These are phyloP conservation scores for Holtermanniella nyarrowii DNA, from an alignment of 768 basidiomycete genomes.

Conservation along the genomic window DNA sequence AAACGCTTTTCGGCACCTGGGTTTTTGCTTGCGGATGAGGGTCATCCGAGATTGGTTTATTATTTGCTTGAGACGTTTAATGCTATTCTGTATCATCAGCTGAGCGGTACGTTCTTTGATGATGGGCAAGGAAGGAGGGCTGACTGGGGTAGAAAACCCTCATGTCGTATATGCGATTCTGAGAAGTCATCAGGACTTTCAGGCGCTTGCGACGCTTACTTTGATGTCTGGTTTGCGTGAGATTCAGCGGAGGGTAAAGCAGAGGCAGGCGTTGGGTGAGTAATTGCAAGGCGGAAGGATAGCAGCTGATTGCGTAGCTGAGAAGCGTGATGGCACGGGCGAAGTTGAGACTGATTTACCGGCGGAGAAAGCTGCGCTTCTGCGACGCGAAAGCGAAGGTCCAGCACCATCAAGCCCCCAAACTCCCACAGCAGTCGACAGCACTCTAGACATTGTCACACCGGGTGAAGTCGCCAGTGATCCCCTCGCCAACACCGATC, in stretches of 20 bases:
- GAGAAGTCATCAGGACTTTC: slow-evolving; percentile 71
- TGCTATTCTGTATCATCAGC: slow-evolving; percentile 63
- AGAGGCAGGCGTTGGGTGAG: slow-evolving; percentile 37
- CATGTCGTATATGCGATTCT: slow-evolving; percentile 79
- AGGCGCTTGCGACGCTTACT: slow-evolving; percentile 85
- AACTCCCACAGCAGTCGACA: not conserved
- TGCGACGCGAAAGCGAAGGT: slow-evolving; percentile 16
- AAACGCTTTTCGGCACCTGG: slow-evolving; percentile 80
- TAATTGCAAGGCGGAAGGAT: slow-evolving; percentile 1
- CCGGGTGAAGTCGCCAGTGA: not conserved
- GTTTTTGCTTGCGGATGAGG: slow-evolving; percentile 86
- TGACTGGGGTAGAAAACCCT: slow-evolving; percentile 56
- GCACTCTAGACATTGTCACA: not conserved
- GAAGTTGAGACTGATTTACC: slow-evolving; percentile 29
- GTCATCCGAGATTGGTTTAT: slow-evolving; percentile 83
- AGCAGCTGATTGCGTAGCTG: not conserved
- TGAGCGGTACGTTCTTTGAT: slow-evolving; percentile 40
- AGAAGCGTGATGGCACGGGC: slow-evolving; percentile 15
- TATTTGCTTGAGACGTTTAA: slow-evolving; percentile 95
- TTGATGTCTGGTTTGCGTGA: slow-evolving; percentile 74
- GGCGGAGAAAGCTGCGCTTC: slow-evolving; percentile 34
- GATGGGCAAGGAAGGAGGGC: not conserved
- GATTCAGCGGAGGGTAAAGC: slow-evolving; percentile 62
- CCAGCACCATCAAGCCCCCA: not conserved
- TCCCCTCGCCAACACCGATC: slow-evolving; percentile 2